Base-by-base conservation (phyloP, 2,329 filamentous ascomycete genomes). In the Pestalotiopsis sp. region DNA sequence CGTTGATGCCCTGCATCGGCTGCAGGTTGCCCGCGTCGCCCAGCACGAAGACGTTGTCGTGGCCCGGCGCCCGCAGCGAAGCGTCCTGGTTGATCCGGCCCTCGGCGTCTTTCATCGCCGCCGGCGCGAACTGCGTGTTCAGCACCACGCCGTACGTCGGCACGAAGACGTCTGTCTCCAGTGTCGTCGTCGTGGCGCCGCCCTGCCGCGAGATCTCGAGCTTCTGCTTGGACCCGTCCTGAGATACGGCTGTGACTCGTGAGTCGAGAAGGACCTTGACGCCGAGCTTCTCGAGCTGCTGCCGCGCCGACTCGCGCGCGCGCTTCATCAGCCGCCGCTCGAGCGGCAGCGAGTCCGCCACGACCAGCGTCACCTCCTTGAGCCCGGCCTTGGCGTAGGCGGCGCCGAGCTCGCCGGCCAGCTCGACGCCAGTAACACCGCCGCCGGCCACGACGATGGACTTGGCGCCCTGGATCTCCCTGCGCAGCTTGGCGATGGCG, bases 381-480 rank as follows among this genome's bases (percentile, higher is more conserved):
- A 73, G 75, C 38, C 82, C 80, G 20, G 76, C 73, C 61, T 79
- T 76, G 3, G 80, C 80, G 72, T 84, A 88, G 72, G 82, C 81
- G 20, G 80, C 80, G 9, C 81, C 86, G 31, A 89, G 81, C 77
- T 89, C 86, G 52, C 83, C 86, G 4, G 82, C 83, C 9, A 84
- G 78, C 76, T 89, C 86, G 39, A 83, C 76, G 25, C 86, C 86
- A 0, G 85, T 88, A 23, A 80, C 62, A 25, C 86, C 86, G 9
- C 82, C 86, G 49, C 87, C 86, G 17, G 81, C 85, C 3, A 89
- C 78, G 65, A 88, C 83, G 69, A 89, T 83, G 31, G 80, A 83
- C 68, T 81, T 77, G 14, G 86, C 86, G 11, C 74, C 71, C 13
- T 77, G 73, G 70, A 89, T 80, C 59, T 78, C 73, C 2, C 75